These are phyloP conservation scores for Aspergillus avenaceus DNA, from an alignment of 495 filamentous ascomycete genomes.

Conservation along the genomic window DNA sequence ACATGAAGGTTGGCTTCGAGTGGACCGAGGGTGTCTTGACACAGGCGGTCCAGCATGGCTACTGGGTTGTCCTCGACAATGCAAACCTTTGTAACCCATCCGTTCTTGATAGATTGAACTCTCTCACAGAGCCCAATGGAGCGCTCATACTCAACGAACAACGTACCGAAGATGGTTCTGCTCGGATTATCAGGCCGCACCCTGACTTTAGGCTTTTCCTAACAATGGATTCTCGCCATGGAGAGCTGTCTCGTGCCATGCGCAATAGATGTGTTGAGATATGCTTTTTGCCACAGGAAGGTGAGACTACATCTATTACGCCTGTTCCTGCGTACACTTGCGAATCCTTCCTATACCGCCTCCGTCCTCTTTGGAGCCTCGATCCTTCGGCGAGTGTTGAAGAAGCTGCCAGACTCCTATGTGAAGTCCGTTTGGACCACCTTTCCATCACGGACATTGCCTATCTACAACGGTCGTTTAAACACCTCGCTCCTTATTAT, in stretches of 20 bases:
- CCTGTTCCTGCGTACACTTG: constrained; percentile 36
- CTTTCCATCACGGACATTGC: constrained; percentile 47
- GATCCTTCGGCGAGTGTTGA: constrained; percentile 14
- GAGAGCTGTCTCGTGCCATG: constrained; percentile 95
- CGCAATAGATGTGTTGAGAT: constrained; percentile 92
- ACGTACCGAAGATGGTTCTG: constrained; percentile 72
- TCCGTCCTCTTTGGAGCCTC: constrained; percentile 42
- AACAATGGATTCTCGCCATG: constrained; percentile 88
- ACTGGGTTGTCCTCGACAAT: constrained; percentile 95
- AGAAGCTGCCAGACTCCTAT: constrained; percentile 14
- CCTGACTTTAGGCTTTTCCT: constrained; percentile 88
- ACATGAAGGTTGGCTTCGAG: constrained; percentile 73
- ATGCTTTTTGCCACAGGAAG: constrained; percentile 52
- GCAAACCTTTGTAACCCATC: constrained; percentile 94
- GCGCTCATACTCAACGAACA: constrained; percentile 89
- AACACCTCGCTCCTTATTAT: constrained; percentile 18
- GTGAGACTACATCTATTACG: constrained; percentile 13
- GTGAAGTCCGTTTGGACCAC: constrained; percentile 51
- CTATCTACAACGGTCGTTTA: constrained; percentile 37
- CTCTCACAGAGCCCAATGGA: constrained; percentile 86
- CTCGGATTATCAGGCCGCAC: constrained; percentile 76
- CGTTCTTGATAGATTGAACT: constrained; percentile 92
- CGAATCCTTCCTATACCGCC: constrained; percentile 49
- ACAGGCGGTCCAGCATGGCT: constrained; percentile 75
- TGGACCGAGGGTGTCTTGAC: constrained; percentile 94